phyloP scores from a whole-genome alignment of 257 asterid species.

The Nicotiana tabacum region DNA sequence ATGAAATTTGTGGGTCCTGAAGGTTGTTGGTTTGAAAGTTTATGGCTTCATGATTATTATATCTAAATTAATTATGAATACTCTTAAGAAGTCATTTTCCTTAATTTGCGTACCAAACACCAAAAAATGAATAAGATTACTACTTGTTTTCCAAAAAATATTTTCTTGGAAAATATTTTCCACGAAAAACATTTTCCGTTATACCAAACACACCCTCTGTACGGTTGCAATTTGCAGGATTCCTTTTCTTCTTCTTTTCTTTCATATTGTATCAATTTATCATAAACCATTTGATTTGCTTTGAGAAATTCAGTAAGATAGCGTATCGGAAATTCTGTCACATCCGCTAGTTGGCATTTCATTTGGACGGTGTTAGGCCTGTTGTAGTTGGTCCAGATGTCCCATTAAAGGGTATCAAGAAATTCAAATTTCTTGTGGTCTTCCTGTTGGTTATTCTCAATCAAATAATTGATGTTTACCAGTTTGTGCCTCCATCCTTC shows the following conservation, averaged over 20 bases:
- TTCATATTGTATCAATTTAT: background rate
- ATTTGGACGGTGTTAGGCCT: background rate
- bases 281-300: background rate
- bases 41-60: no score
- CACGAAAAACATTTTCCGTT: no score
- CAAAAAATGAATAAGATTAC: no score
- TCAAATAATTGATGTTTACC: background rate
- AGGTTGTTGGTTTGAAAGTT: no score
- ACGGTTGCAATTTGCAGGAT: background rate
- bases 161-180: no score
- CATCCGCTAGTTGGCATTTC: background rate
- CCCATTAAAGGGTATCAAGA: background rate
- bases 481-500: background rate
- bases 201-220: no score
- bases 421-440: background rate
- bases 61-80: no score
- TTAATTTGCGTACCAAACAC: no score
- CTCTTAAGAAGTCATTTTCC: no score
- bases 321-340: background rate
- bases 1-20: no score
- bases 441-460: background rate
- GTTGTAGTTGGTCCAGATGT: conserved; percentile 6
- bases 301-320: background rate
- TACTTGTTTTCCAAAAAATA: no score
- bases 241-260: background rate